Evolutionary conservation across 495 filamentous ascomycete species (phyloP).

Genomic region (Sordaria brevicollis): DNA sequence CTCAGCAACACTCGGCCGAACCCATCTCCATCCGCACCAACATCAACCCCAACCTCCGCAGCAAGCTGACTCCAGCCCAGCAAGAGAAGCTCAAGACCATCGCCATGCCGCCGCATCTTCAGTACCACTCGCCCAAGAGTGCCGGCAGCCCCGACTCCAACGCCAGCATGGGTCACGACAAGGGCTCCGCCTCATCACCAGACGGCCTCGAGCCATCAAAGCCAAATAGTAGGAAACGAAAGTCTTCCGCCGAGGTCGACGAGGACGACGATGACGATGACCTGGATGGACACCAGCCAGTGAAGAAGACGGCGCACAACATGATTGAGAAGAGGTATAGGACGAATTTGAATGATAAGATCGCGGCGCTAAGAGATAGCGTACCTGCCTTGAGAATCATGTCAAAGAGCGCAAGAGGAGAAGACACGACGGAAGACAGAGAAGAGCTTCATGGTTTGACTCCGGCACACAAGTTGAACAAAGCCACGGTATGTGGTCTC

Average conservation of each 20-base stretch:
- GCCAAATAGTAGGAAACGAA: slow-evolving; percentile 47
- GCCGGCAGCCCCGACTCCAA: slow-evolving; percentile 38
- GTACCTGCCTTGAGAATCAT: slow-evolving; percentile 77
- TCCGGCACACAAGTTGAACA: slow-evolving; percentile 85
- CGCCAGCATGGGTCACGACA: slow-evolving; percentile 23
- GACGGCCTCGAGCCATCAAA: slow-evolving; percentile 35
- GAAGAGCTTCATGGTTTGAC: slow-evolving; percentile 72
- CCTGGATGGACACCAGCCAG: slow-evolving; percentile 55
- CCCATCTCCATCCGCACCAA: slow-evolving; percentile 5
- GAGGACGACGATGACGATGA: slow-evolving; percentile 38
- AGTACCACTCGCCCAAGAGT: slow-evolving; percentile 43
- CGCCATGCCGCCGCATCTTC: slow-evolving; percentile 46
- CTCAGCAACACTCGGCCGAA: slow-evolving; percentile 3
- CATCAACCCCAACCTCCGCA: slow-evolving; percentile 14
- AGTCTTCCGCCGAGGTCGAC: slow-evolving; percentile 46
- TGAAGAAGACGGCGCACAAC: slow-evolving; percentile 94
- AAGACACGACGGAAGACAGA: slow-evolving; percentile 57
- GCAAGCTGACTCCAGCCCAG: slow-evolving; percentile 39
- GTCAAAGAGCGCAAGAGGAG: slow-evolving; percentile 54
- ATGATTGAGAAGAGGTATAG: slow-evolving; percentile 97
- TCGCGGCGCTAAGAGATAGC: slow-evolving; percentile 78
- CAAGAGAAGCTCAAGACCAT: slow-evolving; percentile 43
- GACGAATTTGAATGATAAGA: slow-evolving; percentile 94
- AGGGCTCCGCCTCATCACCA: slow-evolving; percentile 37
- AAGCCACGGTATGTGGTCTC: slow-evolving; percentile 59